Conservation (phyloP, 2,329 filamentous ascomycete species). For the Monosporascus sp. region DNA sequence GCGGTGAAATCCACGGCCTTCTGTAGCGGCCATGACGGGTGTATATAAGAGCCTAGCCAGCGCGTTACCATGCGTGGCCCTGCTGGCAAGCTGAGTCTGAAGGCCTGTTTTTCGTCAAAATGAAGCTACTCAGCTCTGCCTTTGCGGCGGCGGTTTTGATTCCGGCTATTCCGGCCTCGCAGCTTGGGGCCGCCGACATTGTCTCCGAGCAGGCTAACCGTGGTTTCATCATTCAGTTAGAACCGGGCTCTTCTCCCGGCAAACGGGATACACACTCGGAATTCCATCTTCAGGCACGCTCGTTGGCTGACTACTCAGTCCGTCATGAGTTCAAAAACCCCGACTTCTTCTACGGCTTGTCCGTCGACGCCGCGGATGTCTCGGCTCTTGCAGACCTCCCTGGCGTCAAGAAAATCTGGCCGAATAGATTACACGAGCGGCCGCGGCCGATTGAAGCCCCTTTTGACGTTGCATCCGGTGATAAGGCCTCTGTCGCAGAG, state of each 20-base stretch:
- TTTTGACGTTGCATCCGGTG: background rate
- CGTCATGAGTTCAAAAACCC: constrained; percentile 11
- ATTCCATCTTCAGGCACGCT: background rate
- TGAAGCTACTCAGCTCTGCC: background rate
- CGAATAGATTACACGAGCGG: constrained; percentile 7
- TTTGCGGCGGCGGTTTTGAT: background rate
- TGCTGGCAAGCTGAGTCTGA: background rate
- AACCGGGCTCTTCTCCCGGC: background rate
- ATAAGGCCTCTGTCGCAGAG: background rate
- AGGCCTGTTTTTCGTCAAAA: background rate
- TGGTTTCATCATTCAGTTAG: background rate
- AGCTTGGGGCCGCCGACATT: background rate
- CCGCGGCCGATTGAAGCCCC: constrained; percentile 1
- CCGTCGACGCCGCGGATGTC: constrained; percentile 8
- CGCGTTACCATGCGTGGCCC: background rate
- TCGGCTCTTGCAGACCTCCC: constrained; percentile 4
- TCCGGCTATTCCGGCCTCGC: background rate
- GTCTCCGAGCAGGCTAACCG: background rate
- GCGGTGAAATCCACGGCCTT: background rate
- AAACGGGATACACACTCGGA: background rate
- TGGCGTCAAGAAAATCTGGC: constrained; percentile 12
- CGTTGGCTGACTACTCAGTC: background rate
- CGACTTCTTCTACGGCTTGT: constrained; percentile 11
- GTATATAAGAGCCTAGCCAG: background rate
- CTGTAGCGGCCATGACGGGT: background rate